phyloP scores from a whole-genome alignment of 371 early-diverging fungal species.

The Mucor indicus region DNA sequence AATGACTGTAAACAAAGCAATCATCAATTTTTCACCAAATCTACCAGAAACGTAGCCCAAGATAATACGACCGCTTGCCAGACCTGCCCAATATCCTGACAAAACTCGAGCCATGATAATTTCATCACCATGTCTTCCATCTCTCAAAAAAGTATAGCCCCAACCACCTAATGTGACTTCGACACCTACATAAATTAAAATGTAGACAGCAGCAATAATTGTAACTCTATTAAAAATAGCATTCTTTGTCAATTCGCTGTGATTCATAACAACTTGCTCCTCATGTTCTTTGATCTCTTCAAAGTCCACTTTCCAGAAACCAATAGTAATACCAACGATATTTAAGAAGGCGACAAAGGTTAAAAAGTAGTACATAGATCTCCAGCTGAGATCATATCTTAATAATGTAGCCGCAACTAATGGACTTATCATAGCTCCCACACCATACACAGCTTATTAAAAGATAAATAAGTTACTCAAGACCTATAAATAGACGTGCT shows the following conservation, averaged over 20 bases:
- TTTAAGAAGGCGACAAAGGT: slow-evolving; percentile 10
- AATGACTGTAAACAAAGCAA: slow-evolving; percentile 22
- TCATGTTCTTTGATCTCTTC: slow-evolving; percentile 7
- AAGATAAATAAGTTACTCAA: background rate
- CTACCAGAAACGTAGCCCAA: slow-evolving; percentile 24
- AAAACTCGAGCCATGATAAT: slow-evolving; percentile 19
- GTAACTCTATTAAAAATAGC: slow-evolving; percentile 27
- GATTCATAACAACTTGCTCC: background rate
- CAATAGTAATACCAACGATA: slow-evolving; percentile 15
- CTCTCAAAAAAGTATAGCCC: slow-evolving; percentile 30
- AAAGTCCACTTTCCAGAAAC: slow-evolving; percentile 15
- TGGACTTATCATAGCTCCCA: slow-evolving; percentile 35
- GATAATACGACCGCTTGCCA: slow-evolving; percentile 29
- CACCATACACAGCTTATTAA: slow-evolving; percentile 28
- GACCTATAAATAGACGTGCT: background rate
- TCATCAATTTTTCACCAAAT: slow-evolving; percentile 33
- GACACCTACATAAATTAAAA: slow-evolving; percentile 33
- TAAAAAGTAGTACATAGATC: slow-evolving; percentile 26
- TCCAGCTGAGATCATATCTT: slow-evolving; percentile 20
- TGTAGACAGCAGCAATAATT: slow-evolving; percentile 23
- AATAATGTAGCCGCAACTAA: slow-evolving; percentile 23
- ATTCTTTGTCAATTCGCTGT: slow-evolving; percentile 11
- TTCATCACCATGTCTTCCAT: slow-evolving; percentile 24
- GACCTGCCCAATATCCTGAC: slow-evolving; percentile 34
- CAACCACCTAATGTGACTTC: slow-evolving; percentile 39